Conservation (phyloP, 2,329 filamentous ascomycete genomes). For the Alternaria arbusti region DNA sequence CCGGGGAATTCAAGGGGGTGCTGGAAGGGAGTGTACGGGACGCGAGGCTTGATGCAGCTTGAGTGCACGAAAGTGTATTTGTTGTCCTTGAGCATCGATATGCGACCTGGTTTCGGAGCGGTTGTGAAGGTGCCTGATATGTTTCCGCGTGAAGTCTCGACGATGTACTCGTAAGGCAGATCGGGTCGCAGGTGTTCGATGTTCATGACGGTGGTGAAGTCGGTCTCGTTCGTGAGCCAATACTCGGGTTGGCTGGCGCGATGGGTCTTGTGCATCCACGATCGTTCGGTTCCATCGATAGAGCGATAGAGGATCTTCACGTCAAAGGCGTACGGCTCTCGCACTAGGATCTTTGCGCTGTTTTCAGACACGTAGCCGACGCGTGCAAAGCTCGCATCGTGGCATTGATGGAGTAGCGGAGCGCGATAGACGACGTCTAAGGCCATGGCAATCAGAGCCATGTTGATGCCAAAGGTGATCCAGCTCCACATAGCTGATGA, state of each 20-base stretch:
- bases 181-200: conserved; percentile 73
- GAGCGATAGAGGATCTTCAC: conserved; percentile 56
- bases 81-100: conserved; percentile 64
- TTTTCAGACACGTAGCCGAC: conserved; percentile 84
- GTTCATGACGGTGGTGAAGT: conserved; percentile 77
- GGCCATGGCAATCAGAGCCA: conserved; percentile 70
- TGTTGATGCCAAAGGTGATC: conserved; percentile 75
- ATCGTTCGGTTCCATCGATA: conserved; percentile 30
- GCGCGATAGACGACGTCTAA: conserved; percentile 81
- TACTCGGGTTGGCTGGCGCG: conserved; percentile 38
- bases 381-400: conserved; percentile 83
- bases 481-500: conserved; percentile 70
- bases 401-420: conserved; percentile 69
- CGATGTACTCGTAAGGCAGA: conserved; percentile 79
- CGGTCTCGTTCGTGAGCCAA: conserved; percentile 75
- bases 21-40: conserved; percentile 85
- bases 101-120: conserved; percentile 72
- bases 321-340: conserved; percentile 78
- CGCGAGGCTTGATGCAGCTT: conserved; percentile 88
- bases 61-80: conserved; percentile 90
- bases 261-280: conserved; percentile 43
- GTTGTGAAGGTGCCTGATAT: conserved; percentile 82
- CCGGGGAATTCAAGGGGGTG: conserved; percentile 85
- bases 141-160: conserved; percentile 73
- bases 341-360: conserved; percentile 80